These are phyloP conservation scores for Solanum corneliomulleri DNA, from an alignment of 257 asterid species.

Conservation along the genomic window DNA sequence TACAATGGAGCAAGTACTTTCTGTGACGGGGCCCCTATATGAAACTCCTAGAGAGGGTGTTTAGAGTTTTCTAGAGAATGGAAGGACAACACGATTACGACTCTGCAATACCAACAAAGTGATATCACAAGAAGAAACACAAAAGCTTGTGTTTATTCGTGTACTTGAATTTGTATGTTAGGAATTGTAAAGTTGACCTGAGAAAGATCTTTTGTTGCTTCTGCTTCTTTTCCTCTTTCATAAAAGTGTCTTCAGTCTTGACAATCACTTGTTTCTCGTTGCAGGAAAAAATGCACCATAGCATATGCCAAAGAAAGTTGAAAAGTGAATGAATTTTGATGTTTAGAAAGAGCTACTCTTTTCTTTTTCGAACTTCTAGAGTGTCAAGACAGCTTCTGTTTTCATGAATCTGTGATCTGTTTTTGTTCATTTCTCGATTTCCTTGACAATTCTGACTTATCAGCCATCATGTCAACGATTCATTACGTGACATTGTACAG, in stretches of 20 bases:
- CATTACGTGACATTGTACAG: not conserved
- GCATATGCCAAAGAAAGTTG: not conserved
- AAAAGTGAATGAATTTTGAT: not conserved
- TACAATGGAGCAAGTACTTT: too few relatives aligned
- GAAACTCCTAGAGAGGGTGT: not conserved
- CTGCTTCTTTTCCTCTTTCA: not conserved
- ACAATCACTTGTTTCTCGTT: not conserved
- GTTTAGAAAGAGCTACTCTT: not conserved
- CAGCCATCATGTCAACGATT: not conserved
- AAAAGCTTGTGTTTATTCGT: not conserved
- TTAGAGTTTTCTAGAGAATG: not conserved
- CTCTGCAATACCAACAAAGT: not conserved
- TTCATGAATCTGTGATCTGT: not conserved
- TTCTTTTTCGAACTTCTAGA: not conserved
- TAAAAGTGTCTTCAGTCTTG: not conserved
- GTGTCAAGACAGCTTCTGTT: not conserved
- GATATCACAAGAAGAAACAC: not conserved
- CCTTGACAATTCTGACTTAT: not conserved
- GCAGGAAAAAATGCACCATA: not conserved
- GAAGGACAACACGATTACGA: not conserved
- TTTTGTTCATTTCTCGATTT: not conserved
- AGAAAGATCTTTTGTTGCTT: not conserved
- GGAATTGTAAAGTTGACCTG: not conserved
- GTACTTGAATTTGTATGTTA: not conserved
- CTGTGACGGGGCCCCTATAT: too few relatives aligned